Evolutionary conservation across 169 alveolate genomes (phyloP).

Genomic region (Perkinsus chesapeaki): DNA sequence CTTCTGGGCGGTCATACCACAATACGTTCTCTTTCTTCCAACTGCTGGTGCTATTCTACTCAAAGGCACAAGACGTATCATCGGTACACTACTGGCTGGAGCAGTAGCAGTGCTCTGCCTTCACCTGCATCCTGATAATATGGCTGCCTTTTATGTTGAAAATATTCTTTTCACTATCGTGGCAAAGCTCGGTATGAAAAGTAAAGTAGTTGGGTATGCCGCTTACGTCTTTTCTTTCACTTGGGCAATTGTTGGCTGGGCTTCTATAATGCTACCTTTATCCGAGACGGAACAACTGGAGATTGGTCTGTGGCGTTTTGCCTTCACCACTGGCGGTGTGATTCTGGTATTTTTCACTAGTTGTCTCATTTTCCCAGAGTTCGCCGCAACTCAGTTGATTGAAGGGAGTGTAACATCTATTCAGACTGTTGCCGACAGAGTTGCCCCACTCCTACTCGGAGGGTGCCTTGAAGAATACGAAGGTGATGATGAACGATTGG

Average conservation of each 20-base stretch:
- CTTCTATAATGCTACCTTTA: neutral
- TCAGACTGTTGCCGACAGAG: neutral
- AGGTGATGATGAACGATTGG: neutral
- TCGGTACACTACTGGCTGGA: neutral
- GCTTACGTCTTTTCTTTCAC: neutral
- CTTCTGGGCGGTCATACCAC: neutral
- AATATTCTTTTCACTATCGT: neutral
- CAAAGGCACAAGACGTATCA: neutral
- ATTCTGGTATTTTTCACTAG: no score
- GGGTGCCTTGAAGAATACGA: neutral
- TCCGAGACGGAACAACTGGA: neutral
- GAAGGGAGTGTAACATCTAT: neutral
- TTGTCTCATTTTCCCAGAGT: no score
- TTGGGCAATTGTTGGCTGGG: neutral
- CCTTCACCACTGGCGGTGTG: no score
- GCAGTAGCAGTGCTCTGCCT: neutral
- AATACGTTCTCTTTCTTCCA: neutral
- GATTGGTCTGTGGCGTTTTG: no score
- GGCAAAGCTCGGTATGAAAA: neutral
- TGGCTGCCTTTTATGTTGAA: neutral
- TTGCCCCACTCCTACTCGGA: neutral
- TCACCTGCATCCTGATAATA: neutral
- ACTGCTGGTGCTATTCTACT: neutral
- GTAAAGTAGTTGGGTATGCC: neutral
- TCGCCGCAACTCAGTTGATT: no score